A percentile compares a stretch with the other conserved stretches of the same genome.
Evolutionary conservation across 2,329 filamentous ascomycete genomes (phyloP).

Genomic region (Lachnellula willkommii): DNA sequence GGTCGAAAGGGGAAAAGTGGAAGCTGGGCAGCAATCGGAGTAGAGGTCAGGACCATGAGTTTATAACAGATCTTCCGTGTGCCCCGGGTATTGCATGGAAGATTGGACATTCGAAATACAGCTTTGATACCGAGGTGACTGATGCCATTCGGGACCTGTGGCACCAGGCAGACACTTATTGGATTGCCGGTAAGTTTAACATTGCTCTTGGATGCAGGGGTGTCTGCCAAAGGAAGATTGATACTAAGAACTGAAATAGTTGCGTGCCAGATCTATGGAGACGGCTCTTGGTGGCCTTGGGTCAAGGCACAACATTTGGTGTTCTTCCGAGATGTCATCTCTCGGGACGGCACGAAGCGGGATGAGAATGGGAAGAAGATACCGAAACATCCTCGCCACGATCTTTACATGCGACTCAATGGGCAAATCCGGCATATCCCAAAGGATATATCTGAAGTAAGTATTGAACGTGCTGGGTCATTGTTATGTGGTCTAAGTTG

Average conservation of each 20-base stretch:
- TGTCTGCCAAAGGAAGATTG: not conserved
- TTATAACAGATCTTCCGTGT: not conserved
- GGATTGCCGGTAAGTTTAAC: not conserved
- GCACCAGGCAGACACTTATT: not conserved
- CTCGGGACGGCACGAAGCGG: not conserved
- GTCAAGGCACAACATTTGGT: not conserved
- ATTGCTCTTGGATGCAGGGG: not conserved
- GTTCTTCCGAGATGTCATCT: not conserved
- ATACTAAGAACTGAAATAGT: not conserved
- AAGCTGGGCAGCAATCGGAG: too few species aligned
- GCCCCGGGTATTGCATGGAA: not conserved
- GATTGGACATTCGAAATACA: not conserved
- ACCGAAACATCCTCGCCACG: not conserved
- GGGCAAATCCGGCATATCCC: not conserved
- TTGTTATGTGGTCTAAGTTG: too few species aligned
- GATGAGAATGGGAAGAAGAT: not conserved
- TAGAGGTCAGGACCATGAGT: not conserved
- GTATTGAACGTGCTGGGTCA: not conserved
- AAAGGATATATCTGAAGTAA: not conserved
- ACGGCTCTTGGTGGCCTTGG: not conserved
- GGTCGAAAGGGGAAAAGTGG: too few species aligned
- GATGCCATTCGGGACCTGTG: not conserved
- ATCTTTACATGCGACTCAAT: not conserved
- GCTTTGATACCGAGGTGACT: not conserved
- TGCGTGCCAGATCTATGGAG: not conserved